phyloP scores from a whole-genome alignment of 371 early-diverging fungal species.

The Polyrhizophydium stewartii region DNA sequence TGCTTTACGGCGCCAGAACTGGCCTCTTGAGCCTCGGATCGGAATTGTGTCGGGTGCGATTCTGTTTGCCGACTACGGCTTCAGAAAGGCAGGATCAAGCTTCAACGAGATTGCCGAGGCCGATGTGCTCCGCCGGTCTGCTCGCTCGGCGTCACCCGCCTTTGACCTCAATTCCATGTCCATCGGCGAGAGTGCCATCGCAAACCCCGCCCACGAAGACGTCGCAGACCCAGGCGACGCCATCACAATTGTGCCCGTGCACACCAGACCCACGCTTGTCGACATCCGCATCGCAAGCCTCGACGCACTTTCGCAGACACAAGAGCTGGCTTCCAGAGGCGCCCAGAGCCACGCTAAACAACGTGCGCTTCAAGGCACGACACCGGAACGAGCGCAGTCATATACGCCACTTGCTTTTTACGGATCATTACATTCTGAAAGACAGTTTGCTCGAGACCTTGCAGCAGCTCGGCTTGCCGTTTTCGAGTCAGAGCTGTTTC shows the following conservation, averaged over 20 bases:
- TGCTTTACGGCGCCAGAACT: not conserved
- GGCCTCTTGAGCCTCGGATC: not conserved
- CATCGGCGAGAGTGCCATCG: too few species aligned
- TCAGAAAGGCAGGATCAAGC: not conserved
- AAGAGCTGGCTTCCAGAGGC: too few species aligned
- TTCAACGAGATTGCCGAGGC: not conserved
- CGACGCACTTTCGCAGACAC: too few species aligned
- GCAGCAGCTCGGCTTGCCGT: not conserved
- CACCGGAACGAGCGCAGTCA: too few species aligned
- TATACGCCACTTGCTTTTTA: not conserved
- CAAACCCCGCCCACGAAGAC: too few species aligned
- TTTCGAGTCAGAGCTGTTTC: slow-evolving; percentile 1
- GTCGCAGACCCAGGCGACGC: not conserved
- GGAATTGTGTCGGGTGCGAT: not conserved
- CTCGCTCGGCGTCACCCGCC: too few species aligned
- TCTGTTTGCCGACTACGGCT: not conserved
- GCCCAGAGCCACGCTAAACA: too few species aligned
- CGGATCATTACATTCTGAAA: not conserved
- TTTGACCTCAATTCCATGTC: too few species aligned
- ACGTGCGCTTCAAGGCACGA: too few species aligned
- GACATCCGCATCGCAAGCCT: not conserved
- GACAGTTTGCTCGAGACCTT: not conserved
- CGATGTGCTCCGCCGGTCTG: not conserved
- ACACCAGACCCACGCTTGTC: not conserved
- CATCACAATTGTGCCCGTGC: not conserved